Evolutionary conservation across 306 rosid genomes (phyloP).

Genomic region (Luffa acutangula): DNA sequence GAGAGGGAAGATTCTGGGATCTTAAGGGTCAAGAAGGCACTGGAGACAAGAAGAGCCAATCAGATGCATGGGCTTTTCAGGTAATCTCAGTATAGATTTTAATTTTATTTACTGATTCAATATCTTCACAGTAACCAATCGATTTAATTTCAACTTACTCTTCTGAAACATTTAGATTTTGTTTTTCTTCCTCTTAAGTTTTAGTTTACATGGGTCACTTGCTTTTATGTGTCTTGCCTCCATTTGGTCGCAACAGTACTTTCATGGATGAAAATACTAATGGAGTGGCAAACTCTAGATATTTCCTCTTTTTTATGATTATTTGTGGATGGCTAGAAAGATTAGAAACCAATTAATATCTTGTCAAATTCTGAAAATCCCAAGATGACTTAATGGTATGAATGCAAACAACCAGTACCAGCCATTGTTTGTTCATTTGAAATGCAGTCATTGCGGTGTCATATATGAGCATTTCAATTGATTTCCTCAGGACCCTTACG

Average conservation of each 20-base stretch:
- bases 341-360: neutral
- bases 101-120: neutral
- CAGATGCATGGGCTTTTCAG: slow-evolving; percentile 97
- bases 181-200: neutral
- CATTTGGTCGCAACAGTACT: neutral
- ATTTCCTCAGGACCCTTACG: slow-evolving; percentile 65
- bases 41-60: slow-evolving; percentile 78
- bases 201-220: neutral
- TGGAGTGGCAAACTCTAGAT: neutral
- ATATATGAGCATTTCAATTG: slow-evolving; percentile 1
- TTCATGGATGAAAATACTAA: neutral
- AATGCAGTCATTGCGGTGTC: neutral
- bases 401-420: neutral
- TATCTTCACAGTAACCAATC: neutral
- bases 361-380: neutral
- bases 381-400: neutral
- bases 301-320: neutral
- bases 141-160: neutral
- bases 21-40: slow-evolving; percentile 49
- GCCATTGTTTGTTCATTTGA: neutral
- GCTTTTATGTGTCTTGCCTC: neutral
- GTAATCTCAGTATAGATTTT: slow-evolving; percentile 25
- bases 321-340: neutral
- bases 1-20: slow-evolving; percentile 54
- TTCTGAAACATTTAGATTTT: neutral